Evolutionary conservation across 805 yeast genomes (phyloP), one percentile per base, ranked within the genome.

Genomic region (Metschnikowia cerradonensis): DNA sequence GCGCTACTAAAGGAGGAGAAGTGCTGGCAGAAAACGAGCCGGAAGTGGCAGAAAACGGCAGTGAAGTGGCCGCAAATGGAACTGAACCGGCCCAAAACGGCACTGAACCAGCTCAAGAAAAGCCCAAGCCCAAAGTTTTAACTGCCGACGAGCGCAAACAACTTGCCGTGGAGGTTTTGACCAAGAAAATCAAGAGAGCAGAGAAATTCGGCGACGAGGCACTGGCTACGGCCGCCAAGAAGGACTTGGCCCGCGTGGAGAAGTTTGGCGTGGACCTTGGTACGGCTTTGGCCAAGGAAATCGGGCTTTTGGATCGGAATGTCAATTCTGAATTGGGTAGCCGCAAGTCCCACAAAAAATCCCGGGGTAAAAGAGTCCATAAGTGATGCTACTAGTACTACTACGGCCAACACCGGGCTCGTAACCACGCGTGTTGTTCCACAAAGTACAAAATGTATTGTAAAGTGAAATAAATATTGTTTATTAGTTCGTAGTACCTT

Each of bases 221-320:
- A n/a, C 71, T 70, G 19, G 78, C 80, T 23, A 74, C 74, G 36
- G 76, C 73, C 19, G 80, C 86, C 44, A 81, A 81, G 61, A 82
- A 80, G 54, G 84, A 81, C 53, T 71, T 90, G 59, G 76, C 75
- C 35, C 81, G 96, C 64, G 81, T 90, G 55, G 84, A 85, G 65
- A 90, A 88, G 72, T 91, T 90, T 64, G 98, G 97, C 30, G 80
- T 89, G 45, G 86, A 83, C 54, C 65, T 76, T 34, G 83, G 83
- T 51, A 82, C 87, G 38, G 78, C 84, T 8, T 67, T 86, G 57
- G 90, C 90, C 35, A 73, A 71, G 55, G 90, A 86, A 61, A 73
- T 86, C 43, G 90, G 90, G 0, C 62, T 81, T 40, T 80, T 74
- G 45, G 72, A 70, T 58, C 63, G 59, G 20, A 60, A 62, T 19